Evolutionary conservation across 2,329 filamentous ascomycete genomes (phyloP).

Genomic region (Bipolaris cookei): DNA sequence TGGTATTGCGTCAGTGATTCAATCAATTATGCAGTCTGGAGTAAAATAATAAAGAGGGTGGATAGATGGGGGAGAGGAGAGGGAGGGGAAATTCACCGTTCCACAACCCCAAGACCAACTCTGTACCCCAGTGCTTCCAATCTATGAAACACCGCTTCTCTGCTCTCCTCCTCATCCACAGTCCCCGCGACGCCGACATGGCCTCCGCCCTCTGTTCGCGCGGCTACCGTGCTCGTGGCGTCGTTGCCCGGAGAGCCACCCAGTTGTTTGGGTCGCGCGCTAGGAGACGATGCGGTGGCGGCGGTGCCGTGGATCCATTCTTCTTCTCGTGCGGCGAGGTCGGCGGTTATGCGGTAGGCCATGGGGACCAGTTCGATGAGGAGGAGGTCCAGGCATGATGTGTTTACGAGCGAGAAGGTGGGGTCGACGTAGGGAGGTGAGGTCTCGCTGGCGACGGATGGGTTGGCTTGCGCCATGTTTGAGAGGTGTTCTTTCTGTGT

Average conservation of each 20-base stretch:
- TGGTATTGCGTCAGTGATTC: constrained; percentile 40
- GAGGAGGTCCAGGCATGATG: constrained; percentile 89
- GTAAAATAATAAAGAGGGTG: background rate
- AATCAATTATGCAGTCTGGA: background rate
- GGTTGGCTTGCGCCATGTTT: constrained; percentile 24
- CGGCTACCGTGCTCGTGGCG: constrained; percentile 35
- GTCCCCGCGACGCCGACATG: constrained; percentile 13
- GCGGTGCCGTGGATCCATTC: constrained; percentile 39
- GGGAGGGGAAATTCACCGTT: constrained; percentile 68
- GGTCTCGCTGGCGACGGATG: constrained; percentile 22
- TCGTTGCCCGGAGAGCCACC: constrained; percentile 31
- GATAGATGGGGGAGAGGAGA: background rate
- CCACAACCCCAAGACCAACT: constrained; percentile 89
- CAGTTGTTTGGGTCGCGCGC: constrained; percentile 23
- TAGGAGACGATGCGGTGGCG: background rate
- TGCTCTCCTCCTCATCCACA: constrained; percentile 78
- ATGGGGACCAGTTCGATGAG: constrained; percentile 97
- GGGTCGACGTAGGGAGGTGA: constrained; percentile 66
- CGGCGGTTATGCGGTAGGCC: constrained; percentile 82
- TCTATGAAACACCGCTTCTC: constrained; percentile 83
- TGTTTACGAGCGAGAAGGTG: constrained; percentile 75
- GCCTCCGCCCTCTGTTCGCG: constrained; percentile 7
- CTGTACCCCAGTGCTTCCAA: constrained; percentile 87
- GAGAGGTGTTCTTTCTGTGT: background rate
- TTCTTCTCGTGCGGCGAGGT: constrained; percentile 64